Base-by-base conservation (phyloP, 441 rosid genomes). In the Hura crepitans region DNA sequence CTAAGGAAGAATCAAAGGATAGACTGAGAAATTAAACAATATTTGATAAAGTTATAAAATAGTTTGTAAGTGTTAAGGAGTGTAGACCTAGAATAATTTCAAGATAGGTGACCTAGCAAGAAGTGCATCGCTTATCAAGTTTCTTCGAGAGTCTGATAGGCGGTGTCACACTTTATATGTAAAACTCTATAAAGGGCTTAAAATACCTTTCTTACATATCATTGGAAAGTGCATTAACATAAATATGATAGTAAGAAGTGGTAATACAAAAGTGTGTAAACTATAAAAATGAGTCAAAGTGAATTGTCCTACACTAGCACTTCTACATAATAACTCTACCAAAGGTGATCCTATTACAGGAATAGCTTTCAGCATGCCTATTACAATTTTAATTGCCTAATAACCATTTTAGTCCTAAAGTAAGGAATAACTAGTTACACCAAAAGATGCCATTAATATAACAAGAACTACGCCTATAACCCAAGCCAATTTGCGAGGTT, bases 161-260 rank as follows among this genome's bases (percentile, higher is more conserved):
- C n/a, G n/a, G n/a, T n/a, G n/a, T n/a, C n/a, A n/a, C n/a, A n/a
- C n/a, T n/a, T n/a, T n/a, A n/a, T n/a, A n/a, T n/a, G n/a, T n/a
- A n/a, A n/a, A n/a, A n/a, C 45, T 42, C 45, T 42, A 42, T 42
- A 42, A 42, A 9, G 45, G 45, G 11, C 45, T 2, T 42, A 10
- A 60, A 60, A 60, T 60, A 37, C 65, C 25, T 59, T 59, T 0
- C 27, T 59, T 8, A 59, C 39, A 20, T 59, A 60, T 37, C 30
- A 37, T 60, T 60, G 18, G 65, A 60, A 59, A 35, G 23, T 35
- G 47, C 47, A 60, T 20, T 60, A 8, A 58, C 42, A 58, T 58
- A 58, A 58, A 58, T 58, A 58, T 0, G 5, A 15, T 1, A 58
- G 12, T 58, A 31, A 58, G 42, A 58, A 31, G 6, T 5, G 23